A percentile compares a stretch with the other conserved stretches of the same genome.
Conservation (phyloP, 2,329 filamentous ascomycete genomes). For the Paraphoma sp. region DNA sequence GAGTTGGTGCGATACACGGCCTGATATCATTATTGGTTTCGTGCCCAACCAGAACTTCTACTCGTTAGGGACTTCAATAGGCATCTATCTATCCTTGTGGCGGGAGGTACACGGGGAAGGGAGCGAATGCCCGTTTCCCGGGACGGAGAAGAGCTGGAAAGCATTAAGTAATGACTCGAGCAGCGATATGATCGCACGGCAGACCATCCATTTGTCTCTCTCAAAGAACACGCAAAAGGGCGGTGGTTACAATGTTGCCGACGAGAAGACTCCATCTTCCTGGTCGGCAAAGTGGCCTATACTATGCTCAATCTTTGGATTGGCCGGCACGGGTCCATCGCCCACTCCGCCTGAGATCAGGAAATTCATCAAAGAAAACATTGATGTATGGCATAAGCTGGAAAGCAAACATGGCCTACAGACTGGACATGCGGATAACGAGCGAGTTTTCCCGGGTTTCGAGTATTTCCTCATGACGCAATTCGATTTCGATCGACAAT, state of each 20-base stretch:
- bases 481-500: slow-evolving; percentile 55
- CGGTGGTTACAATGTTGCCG: slow-evolving; percentile 52
- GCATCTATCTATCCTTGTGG: slow-evolving; percentile 48
- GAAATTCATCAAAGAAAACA: slow-evolving; percentile 36
- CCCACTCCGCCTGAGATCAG: slow-evolving; percentile 28
- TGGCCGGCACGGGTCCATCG: slow-evolving; percentile 46
- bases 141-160: slow-evolving; percentile 45
- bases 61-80: slow-evolving; percentile 44
- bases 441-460: slow-evolving; percentile 46
- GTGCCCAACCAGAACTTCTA: slow-evolving; percentile 51
- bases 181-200: slow-evolving; percentile 51
- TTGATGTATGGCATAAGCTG: slow-evolving; percentile 28
- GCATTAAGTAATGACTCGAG: slow-evolving; percentile 47
- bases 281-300: slow-evolving; percentile 56
- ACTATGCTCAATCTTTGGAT: slow-evolving; percentile 53
- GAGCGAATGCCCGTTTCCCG: slow-evolving; percentile 48
- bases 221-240: slow-evolving; percentile 43
- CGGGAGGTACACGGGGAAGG: slow-evolving; percentile 48
- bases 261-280: slow-evolving; percentile 43
- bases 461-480: slow-evolving; percentile 53
- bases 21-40: slow-evolving; percentile 53
- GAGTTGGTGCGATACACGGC: slow-evolving; percentile 50
- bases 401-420: slow-evolving; percentile 40
- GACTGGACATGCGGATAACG: slow-evolving; percentile 47
- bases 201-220: slow-evolving; percentile 51